Evolutionary conservation across 2,329 filamentous ascomycete species (phyloP).

Genomic region (Thelonectria blattea): DNA sequence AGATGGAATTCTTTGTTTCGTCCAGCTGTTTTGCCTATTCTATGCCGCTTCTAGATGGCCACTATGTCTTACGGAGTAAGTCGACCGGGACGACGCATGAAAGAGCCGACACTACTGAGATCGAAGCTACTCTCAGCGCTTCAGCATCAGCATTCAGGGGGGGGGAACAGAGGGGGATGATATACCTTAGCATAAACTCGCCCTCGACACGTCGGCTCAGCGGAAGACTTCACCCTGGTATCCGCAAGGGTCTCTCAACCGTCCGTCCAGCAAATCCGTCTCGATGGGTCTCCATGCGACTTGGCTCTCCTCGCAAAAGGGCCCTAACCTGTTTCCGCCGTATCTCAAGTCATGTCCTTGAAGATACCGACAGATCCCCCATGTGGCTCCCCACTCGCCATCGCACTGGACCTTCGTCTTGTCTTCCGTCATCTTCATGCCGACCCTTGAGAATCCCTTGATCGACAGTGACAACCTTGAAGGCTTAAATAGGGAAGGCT

Average conservation of each 20-base stretch:
- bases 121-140: not conserved
- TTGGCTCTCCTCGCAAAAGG: not conserved
- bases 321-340: not conserved
- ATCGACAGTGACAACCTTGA: not conserved
- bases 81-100: not conserved
- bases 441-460: not conserved
- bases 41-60: not conserved
- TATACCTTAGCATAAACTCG: not conserved
- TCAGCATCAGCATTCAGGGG: not conserved
- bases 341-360: not conserved
- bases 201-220: not conserved
- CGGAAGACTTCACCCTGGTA: not conserved
- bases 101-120: not conserved
- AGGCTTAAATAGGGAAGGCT: slow-evolving; percentile 3
- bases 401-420: not conserved
- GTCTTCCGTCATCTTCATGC: slow-evolving; percentile 1
- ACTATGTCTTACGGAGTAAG: not conserved
- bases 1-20: not conserved
- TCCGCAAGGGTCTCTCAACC: not conserved
- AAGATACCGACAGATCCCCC: slow-evolving; percentile 7
- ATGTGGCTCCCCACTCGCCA: slow-evolving; percentile 6
- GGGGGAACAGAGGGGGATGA: not conserved
- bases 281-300: not conserved
- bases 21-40: not conserved
- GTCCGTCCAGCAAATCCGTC: not conserved